A percentile compares a stretch with the other conserved stretches of the same genome.
Evolutionary conservation across 768 basidiomycete genomes (phyloP).

Genomic region (Candolleomyces aberdarensis): DNA sequence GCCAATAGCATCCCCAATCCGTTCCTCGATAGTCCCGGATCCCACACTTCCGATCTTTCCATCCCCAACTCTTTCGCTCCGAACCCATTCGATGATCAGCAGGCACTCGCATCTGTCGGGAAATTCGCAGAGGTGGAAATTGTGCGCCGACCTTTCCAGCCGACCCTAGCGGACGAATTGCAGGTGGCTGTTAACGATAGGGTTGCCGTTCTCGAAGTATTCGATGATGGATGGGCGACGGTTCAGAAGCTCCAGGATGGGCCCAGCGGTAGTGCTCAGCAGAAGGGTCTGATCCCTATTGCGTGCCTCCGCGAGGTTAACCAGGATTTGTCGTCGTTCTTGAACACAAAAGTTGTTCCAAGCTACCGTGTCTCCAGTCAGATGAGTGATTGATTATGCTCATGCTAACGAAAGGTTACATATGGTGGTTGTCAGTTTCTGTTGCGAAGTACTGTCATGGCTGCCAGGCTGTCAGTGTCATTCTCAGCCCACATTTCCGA

Average conservation of each 20-base stretch:
- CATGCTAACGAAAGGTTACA: not conserved
- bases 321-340: conserved; percentile 2
- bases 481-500: too few relatives aligned
- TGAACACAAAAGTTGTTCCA: conserved; percentile 6
- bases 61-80: conserved; percentile 24
- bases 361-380: conserved; percentile 7
- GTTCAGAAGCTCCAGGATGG: conserved; percentile 41
- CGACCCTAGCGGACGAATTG: conserved; percentile 60
- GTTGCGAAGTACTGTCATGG: not conserved
- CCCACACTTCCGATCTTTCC: not conserved
- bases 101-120: conserved; percentile 3
- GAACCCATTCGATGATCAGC: conserved; percentile 8
- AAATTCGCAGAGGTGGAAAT: conserved; percentile 42
- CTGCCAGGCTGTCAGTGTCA: too few relatives aligned
- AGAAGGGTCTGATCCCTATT: conserved; percentile 58
- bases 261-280: not conserved
- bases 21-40: not conserved
- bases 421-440: not conserved
- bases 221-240: conserved; percentile 71
- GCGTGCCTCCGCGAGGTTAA: conserved; percentile 50
- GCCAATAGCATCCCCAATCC: conserved; percentile 6
- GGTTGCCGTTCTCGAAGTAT: conserved; percentile 53
- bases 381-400: not conserved
- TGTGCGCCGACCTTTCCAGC: conserved; percentile 54
- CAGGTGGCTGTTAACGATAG: conserved; percentile 45